Percentiles rank a stretch among this genome's conserved stretches.
Conservation (phyloP, 1,284 basidiomycete genomes). For the Boletus coffeatus region DNA sequence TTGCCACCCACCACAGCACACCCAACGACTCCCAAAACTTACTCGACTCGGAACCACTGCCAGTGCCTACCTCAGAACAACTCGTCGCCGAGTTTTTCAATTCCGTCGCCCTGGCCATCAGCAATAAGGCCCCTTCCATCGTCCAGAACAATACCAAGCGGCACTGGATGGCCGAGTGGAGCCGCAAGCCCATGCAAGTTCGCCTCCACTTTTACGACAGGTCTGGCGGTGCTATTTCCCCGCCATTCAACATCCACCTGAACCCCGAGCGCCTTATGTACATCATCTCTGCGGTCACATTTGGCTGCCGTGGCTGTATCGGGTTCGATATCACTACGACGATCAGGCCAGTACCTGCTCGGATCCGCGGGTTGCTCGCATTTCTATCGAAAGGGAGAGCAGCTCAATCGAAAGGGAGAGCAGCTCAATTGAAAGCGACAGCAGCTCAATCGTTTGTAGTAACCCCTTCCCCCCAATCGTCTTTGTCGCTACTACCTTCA, state of each 20-base stretch:
- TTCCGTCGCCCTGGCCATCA: background rate
- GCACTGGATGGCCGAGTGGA: conserved; percentile 6
- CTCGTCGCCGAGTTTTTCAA: background rate
- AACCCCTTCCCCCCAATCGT: background rate
- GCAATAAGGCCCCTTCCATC: background rate
- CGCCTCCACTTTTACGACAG: background rate
- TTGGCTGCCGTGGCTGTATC: background rate
- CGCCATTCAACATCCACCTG: background rate
- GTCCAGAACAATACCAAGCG: background rate
- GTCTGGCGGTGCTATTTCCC: background rate
- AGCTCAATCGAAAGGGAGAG: no score
- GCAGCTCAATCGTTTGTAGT: no score
- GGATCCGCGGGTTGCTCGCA: background rate
- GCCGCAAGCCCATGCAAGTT: background rate
- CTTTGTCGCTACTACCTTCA: background rate
- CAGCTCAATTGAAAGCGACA: no score
- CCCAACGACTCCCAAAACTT: background rate
- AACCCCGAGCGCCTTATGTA: background rate
- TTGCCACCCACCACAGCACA: background rate
- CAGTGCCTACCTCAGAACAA: background rate
- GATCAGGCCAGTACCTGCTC: background rate
- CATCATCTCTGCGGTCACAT: background rate
- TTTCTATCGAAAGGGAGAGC: background rate
- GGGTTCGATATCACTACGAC: background rate
- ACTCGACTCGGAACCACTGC: background rate